Evolutionary conservation across 73 alveolate genomes (phyloP), one percentile per base, ranked within the genome.

Genomic region (Urostyla sp.): DNA sequence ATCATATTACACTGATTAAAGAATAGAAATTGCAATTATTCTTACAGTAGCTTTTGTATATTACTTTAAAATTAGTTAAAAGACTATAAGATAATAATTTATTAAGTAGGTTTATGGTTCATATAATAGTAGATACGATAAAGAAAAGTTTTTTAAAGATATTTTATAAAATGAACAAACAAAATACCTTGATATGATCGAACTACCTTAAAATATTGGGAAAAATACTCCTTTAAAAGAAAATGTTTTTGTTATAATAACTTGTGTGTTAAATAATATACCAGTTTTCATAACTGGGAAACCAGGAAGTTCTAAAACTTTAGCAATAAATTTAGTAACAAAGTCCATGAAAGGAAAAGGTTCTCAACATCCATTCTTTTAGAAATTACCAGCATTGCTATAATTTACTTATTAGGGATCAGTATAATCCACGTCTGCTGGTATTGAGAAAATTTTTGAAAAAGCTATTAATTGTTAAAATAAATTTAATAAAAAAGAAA

Each of bases 251-350:
- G 90, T 84, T 21, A 74, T 82, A 74, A 77, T 93, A 60, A 85
- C 83, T 15, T 93, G 98, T 77, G 76, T 93, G 26, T 36, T 59
- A 30, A 81, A 67, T 46, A 75, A 87, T 27, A 84, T 93, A 34
- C 98, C 98, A 20, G 53, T 93, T 37, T 58, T 90, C 31, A 83
- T 91, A 0, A 85, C 87, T 35, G 98, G 98, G 5, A 93, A 90
- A 74, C 98, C 98, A 0, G 98, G 98, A 0, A 82, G 89, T 54
- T 80, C 94, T 75, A 93, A 93, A 88, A 49, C 93, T 21, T 32
- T 93, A 72, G 84, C 96, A 43, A 67, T 90, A 44, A 89, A 83
- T 56, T 75, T 93, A 20, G 51, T 92, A 48, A 53, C 53, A 48
- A 79, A 85, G 40, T 74, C 91, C 44, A 54, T 89, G 60, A 51